Percentiles rank a stretch among this genome's conserved stretches.
Evolutionary conservation across 805 yeast species (phyloP).

Genomic region (Pichia gijzeniarum): DNA sequence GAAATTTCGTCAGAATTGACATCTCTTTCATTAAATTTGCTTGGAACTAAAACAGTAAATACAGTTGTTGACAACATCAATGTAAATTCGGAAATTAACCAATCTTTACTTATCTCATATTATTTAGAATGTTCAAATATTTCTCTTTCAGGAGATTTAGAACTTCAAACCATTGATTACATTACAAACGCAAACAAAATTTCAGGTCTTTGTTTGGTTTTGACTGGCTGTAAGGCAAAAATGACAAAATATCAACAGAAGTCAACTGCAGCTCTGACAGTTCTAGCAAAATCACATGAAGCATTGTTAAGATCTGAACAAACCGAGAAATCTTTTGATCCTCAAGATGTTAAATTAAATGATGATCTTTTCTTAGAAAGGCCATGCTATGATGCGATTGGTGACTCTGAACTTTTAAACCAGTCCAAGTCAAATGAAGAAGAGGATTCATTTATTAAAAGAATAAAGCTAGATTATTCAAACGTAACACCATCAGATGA

Average conservation of each 20-base stretch:
- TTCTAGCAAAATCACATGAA: slow-evolving; percentile 56
- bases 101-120: slow-evolving; percentile 39
- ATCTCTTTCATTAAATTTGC: slow-evolving; percentile 35
- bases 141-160: slow-evolving; percentile 56
- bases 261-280: slow-evolving; percentile 66
- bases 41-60: slow-evolving; percentile 31
- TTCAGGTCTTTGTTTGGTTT: slow-evolving; percentile 53
- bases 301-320: slow-evolving; percentile 16
- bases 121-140: slow-evolving; percentile 65
- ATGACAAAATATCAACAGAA: slow-evolving; percentile 76
- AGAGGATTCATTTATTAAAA: slow-evolving; percentile 30
- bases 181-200: slow-evolving; percentile 50
- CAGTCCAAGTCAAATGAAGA: slow-evolving; percentile 3
- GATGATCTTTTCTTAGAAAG: slow-evolving; percentile 75
- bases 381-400: slow-evolving; percentile 61
- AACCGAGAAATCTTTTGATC: slow-evolving; percentile 29
- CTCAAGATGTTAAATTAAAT: slow-evolving; percentile 56
- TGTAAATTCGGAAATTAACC: slow-evolving; percentile 24
- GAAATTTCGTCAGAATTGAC: slow-evolving; percentile 47
- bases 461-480: slow-evolving; percentile 36
- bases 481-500: background rate
- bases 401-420: slow-evolving; percentile 38
- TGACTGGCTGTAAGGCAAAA: slow-evolving; percentile 86
- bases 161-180: slow-evolving; percentile 50
- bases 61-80: slow-evolving; percentile 31